These are phyloP conservation scores for Tricholomella constricta DNA, from an alignment of 768 basidiomycete species.

Conservation along the genomic window DNA sequence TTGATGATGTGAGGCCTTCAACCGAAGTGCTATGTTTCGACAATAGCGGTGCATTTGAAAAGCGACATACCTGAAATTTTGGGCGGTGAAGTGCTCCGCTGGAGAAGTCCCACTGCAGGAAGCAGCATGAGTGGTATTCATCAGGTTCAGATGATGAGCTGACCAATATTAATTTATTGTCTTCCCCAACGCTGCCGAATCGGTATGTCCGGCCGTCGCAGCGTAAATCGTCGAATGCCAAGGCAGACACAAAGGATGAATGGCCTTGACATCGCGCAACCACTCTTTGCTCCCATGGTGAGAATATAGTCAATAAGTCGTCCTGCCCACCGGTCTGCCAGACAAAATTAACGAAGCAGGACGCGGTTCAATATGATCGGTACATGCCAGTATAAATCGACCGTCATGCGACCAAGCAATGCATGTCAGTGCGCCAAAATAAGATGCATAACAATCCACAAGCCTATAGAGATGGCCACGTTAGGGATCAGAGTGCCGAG, in stretches of 20 bases:
- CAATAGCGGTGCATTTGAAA: not conserved
- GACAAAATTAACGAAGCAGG: slow-evolving; percentile 4
- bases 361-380: slow-evolving; percentile 5
- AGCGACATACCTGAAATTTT: slow-evolving; percentile 56
- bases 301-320: slow-evolving; percentile 92
- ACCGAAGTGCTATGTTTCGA: not conserved
- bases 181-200: slow-evolving; percentile 95
- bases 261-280: slow-evolving; percentile 97
- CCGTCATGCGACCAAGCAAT: slow-evolving; percentile 97
- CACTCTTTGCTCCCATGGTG: slow-evolving; percentile 91
- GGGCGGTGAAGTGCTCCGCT: slow-evolving; percentile 89
- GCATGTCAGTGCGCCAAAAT: slow-evolving; percentile 89
- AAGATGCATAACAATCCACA: slow-evolving; percentile 92
- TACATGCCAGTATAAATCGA: slow-evolving; percentile 78
- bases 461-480: slow-evolving; percentile 49
- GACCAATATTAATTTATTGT: slow-evolving; percentile 91
- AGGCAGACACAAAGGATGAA: slow-evolving; percentile 86
- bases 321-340: slow-evolving; percentile 93
- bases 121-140: slow-evolving; percentile 11
- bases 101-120: slow-evolving; percentile 87
- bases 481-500: not conserved
- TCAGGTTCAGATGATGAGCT: slow-evolving; percentile 21
- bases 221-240: slow-evolving; percentile 88
- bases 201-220: slow-evolving; percentile 91
- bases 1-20: slow-evolving; percentile 61